Conservation (phyloP, 768 basidiomycete genomes). For the Hypsizygus marmoreus region DNA sequence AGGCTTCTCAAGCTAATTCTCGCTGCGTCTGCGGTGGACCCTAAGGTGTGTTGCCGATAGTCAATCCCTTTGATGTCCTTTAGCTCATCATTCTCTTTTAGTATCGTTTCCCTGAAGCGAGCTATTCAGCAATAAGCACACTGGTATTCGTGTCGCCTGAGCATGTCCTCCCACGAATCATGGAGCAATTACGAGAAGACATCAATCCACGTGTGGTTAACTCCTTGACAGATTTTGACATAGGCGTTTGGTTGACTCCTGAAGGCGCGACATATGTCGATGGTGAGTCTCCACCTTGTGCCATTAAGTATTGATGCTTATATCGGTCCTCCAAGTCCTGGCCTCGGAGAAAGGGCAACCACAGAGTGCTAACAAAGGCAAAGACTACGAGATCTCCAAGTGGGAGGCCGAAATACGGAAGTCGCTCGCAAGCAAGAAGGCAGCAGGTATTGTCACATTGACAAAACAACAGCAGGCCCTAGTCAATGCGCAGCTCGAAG, state of each 20-base stretch:
- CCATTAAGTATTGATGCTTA: neutral
- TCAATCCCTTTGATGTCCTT: neutral
- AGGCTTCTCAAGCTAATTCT: conserved; percentile 51
- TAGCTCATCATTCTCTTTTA: conserved; percentile 21
- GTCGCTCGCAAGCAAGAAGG: conserved; percentile 80
- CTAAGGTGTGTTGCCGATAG: conserved; percentile 43
- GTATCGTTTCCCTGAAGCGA: conserved; percentile 63
- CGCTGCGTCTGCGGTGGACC: conserved; percentile 43
- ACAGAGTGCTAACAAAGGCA: conserved; percentile 66
- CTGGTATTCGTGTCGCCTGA: conserved; percentile 80
- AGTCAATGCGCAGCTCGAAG: conserved; percentile 81
- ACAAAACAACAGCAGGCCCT: conserved; percentile 86
- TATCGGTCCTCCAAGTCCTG: conserved; percentile 48
- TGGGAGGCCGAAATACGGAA: conserved; percentile 97
- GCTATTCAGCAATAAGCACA: conserved; percentile 73
- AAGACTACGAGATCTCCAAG: conserved; percentile 85
- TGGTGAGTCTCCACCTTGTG: conserved; percentile 44
- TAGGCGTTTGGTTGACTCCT: conserved; percentile 85
- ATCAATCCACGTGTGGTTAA: conserved; percentile 62
- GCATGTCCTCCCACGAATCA: conserved; percentile 63
- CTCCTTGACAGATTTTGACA: conserved; percentile 67
- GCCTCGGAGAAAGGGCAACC: conserved; percentile 56
- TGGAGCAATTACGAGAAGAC: conserved; percentile 66
- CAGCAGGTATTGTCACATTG: conserved; percentile 47
- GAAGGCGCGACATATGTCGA: conserved; percentile 82